Conservation (phyloP, 441 rosid species). For the Sinapis alba region DNA sequence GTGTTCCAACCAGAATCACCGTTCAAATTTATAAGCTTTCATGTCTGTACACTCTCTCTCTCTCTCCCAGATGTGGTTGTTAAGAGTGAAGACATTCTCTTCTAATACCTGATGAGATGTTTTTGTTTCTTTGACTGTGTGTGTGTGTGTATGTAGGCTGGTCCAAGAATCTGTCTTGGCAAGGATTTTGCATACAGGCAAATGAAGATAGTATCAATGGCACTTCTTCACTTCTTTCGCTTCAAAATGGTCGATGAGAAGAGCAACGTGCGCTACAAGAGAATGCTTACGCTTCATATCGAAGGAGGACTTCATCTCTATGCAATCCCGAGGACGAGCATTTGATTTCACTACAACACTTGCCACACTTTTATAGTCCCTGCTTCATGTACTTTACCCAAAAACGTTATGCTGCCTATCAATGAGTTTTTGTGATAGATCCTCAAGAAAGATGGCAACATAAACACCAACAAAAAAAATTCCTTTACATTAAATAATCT, state of each 20-base stretch:
- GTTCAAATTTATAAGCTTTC: conserved; percentile 74
- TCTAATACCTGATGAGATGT: conserved; percentile 3
- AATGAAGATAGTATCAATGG: conserved; percentile 74
- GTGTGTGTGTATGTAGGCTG: conserved; percentile 53
- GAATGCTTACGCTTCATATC: conserved; percentile 73
- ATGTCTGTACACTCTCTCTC: conserved; percentile 42
- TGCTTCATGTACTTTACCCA: not conserved
- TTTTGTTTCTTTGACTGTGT: conserved; percentile 1
- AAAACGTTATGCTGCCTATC: not conserved
- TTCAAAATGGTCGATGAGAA: conserved; percentile 62
- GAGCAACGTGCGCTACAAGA: conserved; percentile 45
- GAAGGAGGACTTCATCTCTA: conserved; percentile 54
- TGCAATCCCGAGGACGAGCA: conserved; percentile 48
- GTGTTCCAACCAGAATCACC: conserved; percentile 71
- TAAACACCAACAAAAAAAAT: not conserved
- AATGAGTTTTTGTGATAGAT: not conserved
- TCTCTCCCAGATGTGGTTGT: not conserved
- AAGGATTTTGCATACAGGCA: conserved; percentile 84
- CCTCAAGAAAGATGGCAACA: not conserved
- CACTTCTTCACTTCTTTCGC: conserved; percentile 60
- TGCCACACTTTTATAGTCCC: not conserved
- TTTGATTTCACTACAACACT: not conserved
- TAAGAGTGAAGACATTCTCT: not conserved
- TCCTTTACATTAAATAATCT: not conserved
- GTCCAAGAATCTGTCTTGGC: conserved; percentile 81